phyloP scores from a whole-genome alignment of 108 stramenopile species.

The Nannochloropsis gaditana region DNA sequence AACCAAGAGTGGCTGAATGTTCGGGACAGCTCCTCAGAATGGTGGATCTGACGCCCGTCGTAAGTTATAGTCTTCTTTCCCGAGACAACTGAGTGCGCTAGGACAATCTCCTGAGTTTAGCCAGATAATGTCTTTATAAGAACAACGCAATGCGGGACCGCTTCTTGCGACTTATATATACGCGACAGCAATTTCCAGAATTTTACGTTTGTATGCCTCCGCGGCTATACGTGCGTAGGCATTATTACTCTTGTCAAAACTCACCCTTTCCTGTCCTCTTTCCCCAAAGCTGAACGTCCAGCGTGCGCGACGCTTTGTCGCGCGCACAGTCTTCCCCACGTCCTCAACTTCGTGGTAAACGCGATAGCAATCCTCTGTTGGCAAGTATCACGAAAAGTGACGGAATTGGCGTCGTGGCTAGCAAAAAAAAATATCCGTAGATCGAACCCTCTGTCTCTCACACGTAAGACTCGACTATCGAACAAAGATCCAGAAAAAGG shows the following conservation, averaged over 20 bases:
- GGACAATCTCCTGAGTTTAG: background rate
- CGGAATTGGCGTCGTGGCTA: no score
- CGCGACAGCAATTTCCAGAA: no score
- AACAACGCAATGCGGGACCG: no score
- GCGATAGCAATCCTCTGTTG: conserved; percentile 2
- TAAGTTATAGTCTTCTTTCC: conserved; percentile 10
- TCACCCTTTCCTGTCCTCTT: background rate
- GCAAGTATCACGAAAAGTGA: no score
- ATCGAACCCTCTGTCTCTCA: no score
- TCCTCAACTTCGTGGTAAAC: conserved; percentile 14
- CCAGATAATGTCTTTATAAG: no score
- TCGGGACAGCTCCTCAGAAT: background rate
- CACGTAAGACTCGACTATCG: no score
- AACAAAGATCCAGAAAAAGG: no score
- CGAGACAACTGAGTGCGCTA: conserved; percentile 17
- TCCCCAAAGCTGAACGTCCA: background rate
- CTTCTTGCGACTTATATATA: no score
- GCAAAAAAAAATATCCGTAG: no score
- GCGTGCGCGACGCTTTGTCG: background rate
- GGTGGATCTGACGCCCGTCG: background rate
- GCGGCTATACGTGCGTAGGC: background rate
- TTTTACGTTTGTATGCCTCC: no score
- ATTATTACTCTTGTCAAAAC: background rate
- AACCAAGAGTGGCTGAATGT: background rate
- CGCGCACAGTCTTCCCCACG: background rate